phyloP scores from a whole-genome alignment of 805 yeast species.

The Ogataea sp. region DNA sequence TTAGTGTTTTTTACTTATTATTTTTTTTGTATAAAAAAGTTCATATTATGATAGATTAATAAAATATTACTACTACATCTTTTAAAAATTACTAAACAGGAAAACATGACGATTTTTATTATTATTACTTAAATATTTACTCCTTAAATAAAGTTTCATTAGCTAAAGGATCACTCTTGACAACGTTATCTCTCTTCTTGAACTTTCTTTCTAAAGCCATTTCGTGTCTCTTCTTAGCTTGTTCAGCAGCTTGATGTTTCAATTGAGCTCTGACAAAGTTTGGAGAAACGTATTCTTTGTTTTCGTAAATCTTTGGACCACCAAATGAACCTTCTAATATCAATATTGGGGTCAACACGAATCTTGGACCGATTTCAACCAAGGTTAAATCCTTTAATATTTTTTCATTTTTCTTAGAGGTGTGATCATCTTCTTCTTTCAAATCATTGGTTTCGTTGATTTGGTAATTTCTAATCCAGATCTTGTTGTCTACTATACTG shows the following conservation, averaged over 20 bases:
- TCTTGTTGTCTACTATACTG: conserved; percentile 83
- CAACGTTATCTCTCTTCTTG: conserved; percentile 64
- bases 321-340: conserved; percentile 95
- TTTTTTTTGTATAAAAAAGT: too few species aligned
- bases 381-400: conserved; percentile 56
- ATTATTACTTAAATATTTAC: conserved; percentile 2
- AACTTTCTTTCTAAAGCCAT: conserved; percentile 71
- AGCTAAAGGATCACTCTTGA: conserved; percentile 76
- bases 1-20: too few species aligned
- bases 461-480: conserved; percentile 95
- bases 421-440: conserved; percentile 32
- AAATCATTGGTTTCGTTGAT: conserved; percentile 61
- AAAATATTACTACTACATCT: too few species aligned
- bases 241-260: conserved; percentile 70
- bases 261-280: conserved; percentile 88
- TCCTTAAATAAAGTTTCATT: conserved; percentile 67
- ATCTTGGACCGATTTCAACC: conserved; percentile 95
- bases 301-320: conserved; percentile 95
- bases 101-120: too few species aligned
- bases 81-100: too few species aligned
- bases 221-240: conserved; percentile 71
- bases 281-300: conserved; percentile 94
- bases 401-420: conserved; percentile 19
- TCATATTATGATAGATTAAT: too few species aligned
- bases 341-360: conserved; percentile 85